Conservation (phyloP, 768 basidiomycete species). For the Lentinula sp. region DNA sequence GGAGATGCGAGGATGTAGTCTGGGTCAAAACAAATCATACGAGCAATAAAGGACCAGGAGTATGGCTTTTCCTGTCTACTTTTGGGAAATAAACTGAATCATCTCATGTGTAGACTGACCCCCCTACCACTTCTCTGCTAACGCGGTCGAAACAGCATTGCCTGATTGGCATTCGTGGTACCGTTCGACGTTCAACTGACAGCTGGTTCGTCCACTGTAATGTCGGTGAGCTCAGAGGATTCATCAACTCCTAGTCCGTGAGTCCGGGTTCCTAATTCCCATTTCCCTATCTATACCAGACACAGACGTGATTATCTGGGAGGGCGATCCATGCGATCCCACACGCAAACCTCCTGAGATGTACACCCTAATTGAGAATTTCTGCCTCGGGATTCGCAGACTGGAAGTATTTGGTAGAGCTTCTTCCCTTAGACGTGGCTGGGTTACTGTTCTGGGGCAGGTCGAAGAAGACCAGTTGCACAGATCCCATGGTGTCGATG, state of each 20-base stretch:
- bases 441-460: conserved; percentile 80
- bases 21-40: conserved; percentile 92
- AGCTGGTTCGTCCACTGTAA: conserved; percentile 98
- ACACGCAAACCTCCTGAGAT: conserved; percentile 90
- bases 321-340: conserved; percentile 82
- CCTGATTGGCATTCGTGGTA: conserved; percentile 94
- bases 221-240: conserved; percentile 57
- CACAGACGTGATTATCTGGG: conserved; percentile 96
- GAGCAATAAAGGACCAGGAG: conserved; percentile 69
- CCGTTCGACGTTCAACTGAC: conserved; percentile 90
- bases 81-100: not conserved
- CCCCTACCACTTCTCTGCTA: conserved; percentile 78
- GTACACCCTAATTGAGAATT: conserved; percentile 95
- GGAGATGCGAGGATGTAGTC: conserved; percentile 95
- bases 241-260: conserved; percentile 7
- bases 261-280: conserved; percentile 5
- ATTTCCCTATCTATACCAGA: conserved; percentile 37
- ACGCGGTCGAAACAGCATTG: conserved; percentile 95
- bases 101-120: conserved; percentile 54
- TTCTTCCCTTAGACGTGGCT: conserved; percentile 73
- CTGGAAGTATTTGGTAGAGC: conserved; percentile 83
- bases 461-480: conserved; percentile 52
- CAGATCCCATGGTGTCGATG: conserved; percentile 18
- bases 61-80: conserved; percentile 26
- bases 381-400: conserved; percentile 88